A percentile compares a stretch with the other conserved stretches of the same genome.
phyloP scores from a whole-genome alignment of 2,329 filamentous ascomycete genomes.

The Aspergillus phoenicis region DNA sequence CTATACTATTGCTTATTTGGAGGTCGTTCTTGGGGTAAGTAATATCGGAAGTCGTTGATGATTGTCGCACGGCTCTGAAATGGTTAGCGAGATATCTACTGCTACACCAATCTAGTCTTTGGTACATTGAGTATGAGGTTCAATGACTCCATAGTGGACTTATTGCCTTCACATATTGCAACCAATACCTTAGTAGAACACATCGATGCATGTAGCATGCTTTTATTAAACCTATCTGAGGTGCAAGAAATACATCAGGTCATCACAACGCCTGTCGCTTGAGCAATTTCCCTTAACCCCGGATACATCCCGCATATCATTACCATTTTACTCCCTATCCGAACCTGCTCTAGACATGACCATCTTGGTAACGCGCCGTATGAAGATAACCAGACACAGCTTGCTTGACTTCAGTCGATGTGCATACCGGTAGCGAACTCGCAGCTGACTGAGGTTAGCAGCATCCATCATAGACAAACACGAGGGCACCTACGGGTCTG shows the following conservation, averaged over 20 bases:
- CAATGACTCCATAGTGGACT: not conserved
- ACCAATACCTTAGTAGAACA: too few relatives aligned
- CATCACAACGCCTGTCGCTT: not conserved
- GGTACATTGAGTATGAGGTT: too few relatives aligned
- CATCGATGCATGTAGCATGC: too few relatives aligned
- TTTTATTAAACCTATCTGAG: not conserved
- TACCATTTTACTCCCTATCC: not conserved
- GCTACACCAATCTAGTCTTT: too few relatives aligned
- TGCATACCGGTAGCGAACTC: conserved; percentile 26
- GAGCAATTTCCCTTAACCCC: not conserved
- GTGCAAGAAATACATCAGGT: not conserved
- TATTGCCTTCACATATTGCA: not conserved
- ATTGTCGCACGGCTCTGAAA: too few relatives aligned
- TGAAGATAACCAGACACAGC: not conserved
- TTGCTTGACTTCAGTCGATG: conserved; percentile 8
- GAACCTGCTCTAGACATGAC: not conserved
- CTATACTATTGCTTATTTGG: too few relatives aligned
- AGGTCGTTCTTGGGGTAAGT: too few relatives aligned
- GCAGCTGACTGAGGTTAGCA: conserved; percentile 22
- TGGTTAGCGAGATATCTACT: too few relatives aligned
- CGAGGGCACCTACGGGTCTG: conserved; percentile 44
- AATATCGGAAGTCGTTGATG: too few relatives aligned
- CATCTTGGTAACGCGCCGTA: not conserved
- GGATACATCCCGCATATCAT: not conserved
- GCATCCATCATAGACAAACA: not conserved